Evolutionary conservation across 1,284 basidiomycete species (phyloP).

Genomic region (Porodaedalea pini): DNA sequence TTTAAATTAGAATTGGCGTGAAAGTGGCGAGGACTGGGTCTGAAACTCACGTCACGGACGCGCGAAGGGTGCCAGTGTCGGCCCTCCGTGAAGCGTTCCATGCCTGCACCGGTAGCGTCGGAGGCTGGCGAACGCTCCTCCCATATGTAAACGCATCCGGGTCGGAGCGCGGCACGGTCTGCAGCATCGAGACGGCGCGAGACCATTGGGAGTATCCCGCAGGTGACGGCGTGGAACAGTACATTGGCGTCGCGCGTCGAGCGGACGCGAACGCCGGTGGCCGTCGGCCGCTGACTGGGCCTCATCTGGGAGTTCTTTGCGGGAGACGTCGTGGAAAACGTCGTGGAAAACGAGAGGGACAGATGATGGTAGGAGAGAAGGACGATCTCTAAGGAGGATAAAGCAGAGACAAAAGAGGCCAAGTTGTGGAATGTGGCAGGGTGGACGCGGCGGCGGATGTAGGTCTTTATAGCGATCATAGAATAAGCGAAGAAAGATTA

Average conservation of each 20-base stretch:
- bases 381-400: not conserved
- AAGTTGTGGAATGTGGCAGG: not conserved
- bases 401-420: constrained; percentile 7
- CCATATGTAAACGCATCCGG: constrained; percentile 47
- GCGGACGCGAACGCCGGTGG: constrained; percentile 30
- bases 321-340: constrained; percentile 16
- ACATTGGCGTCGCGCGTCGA: constrained; percentile 35
- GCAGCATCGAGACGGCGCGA: constrained; percentile 42
- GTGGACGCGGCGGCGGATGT: constrained; percentile 11
- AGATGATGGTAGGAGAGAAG: not conserved
- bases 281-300: constrained; percentile 32
- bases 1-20: not conserved
- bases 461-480: constrained; percentile 16
- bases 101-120: constrained; percentile 38
- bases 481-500: constrained; percentile 6
- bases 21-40: not conserved
- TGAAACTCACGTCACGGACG: constrained; percentile 34
- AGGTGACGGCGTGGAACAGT: constrained; percentile 35
- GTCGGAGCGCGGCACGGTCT: constrained; percentile 37
- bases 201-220: constrained; percentile 35
- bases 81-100: constrained; percentile 44
- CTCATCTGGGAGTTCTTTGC: constrained; percentile 13
- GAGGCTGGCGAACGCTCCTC: constrained; percentile 37
- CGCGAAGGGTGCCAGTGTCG: constrained; percentile 31
- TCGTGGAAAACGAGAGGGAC: not conserved